Evolutionary conservation across 2,329 filamentous ascomycete genomes (phyloP).

Genomic region (Venturia effusa): DNA sequence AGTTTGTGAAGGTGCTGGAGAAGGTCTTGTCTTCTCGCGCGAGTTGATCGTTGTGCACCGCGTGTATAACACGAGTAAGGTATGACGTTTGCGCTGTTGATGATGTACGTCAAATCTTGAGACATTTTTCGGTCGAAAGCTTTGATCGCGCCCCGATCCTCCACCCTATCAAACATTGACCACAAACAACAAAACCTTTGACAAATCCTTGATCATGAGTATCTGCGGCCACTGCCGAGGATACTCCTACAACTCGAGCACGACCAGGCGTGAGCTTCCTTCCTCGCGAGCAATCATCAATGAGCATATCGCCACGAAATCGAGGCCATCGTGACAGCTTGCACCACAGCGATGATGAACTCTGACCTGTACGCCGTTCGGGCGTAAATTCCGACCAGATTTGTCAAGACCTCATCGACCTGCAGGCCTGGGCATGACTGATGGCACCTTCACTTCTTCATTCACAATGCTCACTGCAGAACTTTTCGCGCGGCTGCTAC

Average conservation of each 20-base stretch:
- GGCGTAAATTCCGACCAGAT: neutral
- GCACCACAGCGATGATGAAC: neutral
- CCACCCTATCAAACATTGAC: too few species aligned
- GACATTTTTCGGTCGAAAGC: too few species aligned
- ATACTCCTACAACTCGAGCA: neutral
- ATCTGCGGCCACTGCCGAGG: neutral
- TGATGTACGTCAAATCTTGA: too few species aligned
- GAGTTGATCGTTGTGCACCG: neutral
- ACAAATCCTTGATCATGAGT: neutral
- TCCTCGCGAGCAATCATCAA: neutral
- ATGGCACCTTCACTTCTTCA: neutral
- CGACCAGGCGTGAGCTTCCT: neutral
- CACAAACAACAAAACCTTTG: neutral
- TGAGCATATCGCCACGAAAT: neutral
- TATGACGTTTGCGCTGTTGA: neutral
- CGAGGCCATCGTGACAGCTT: neutral
- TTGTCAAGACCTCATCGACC: neutral
- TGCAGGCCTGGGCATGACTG: neutral
- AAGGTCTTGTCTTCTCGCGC: neutral
- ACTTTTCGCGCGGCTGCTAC: neutral
- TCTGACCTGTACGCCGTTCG: neutral
- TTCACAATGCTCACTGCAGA: neutral
- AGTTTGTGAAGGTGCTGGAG: slow-evolving; percentile 6
- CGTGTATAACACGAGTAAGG: too few species aligned
- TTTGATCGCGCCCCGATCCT: too few species aligned